Evolutionary conservation across 2,329 filamentous ascomycete genomes (phyloP).

Genomic region (Fonsecaea pedrosoi): DNA sequence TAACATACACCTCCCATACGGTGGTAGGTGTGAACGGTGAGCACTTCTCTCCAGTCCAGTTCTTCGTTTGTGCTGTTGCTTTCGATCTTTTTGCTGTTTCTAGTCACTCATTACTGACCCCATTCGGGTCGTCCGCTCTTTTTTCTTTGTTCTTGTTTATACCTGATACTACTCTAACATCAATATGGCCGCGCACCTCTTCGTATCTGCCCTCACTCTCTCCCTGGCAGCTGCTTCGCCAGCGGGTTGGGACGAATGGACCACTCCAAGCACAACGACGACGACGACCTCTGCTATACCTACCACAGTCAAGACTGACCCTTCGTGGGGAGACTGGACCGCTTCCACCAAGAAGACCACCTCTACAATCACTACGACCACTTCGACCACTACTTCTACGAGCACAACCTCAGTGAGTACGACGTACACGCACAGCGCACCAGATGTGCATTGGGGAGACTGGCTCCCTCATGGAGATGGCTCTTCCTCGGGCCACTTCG

Average conservation of each 20-base stretch:
- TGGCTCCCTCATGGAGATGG: constrained; percentile 1
- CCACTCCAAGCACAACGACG: not conserved
- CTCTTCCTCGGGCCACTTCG: not conserved
- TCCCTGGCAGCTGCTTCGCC: not conserved
- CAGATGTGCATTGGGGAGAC: not conserved
- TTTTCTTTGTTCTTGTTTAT: not conserved
- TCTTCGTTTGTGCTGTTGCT: not conserved
- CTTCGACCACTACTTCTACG: not conserved
- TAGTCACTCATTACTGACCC: constrained; percentile 2
- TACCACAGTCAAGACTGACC: not conserved
- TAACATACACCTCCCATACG: not conserved
- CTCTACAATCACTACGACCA: not conserved
- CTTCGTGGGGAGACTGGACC: not conserved
- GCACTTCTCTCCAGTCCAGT: constrained; percentile 1
- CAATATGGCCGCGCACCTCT: not conserved
- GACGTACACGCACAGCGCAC: not conserved
- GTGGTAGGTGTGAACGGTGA: not conserved
- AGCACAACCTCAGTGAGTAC: not conserved
- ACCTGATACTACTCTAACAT: not conserved
- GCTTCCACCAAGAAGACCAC: not conserved
- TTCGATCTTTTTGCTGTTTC: not conserved
- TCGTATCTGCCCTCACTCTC: not conserved
- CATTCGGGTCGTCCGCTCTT: not conserved
- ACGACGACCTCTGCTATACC: not conserved
- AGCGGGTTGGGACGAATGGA: constrained; percentile 2